Base-by-base conservation (phyloP, 2,329 filamentous ascomycete genomes). In the Clathrospora elynae region DNA sequence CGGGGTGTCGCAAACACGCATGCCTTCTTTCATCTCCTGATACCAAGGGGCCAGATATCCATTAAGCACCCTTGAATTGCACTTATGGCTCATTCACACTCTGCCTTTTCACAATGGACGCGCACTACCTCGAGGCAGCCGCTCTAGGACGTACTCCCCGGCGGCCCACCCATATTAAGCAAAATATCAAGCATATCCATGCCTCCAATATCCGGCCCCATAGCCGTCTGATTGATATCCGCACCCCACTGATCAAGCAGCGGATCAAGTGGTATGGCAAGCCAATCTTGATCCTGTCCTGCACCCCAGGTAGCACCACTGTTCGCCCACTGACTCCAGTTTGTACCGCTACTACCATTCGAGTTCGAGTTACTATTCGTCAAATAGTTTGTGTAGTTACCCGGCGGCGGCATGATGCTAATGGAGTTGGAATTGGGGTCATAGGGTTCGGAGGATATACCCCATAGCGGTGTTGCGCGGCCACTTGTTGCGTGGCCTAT, bases 181-280 rank as follows among this genome's bases (percentile, higher is more conserved):
- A 78, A 51, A 11, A 77, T 66, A 57, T 78, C 75, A 19, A 78
- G 57, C 72, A 78, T 73, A 54, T 78, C 75, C 53, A 74, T 68
- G 2, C 74, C 51, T 73, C 85, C 71, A 77, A 87, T 65, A 83
- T 90, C 81, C n/a, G 81, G 81, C 0, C 82, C 82, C 66, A 77
- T 78, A 29, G 75, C 73, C 19, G 75, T 78, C 57, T 75, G 71
- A 13, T 77, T 81, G 14, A 83, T 80, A 39, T 82, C 80, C 1
- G 79, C 75, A 9, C 78, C 79, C 57, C 78, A 78, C 50, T 78
- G 77, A 56, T 80, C 77, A 39, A 83, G 75, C 46, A 84, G 75
- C 29, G 80, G 79, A 61, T 84, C 80, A 3, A 85, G 71, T 1
- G 81, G 80, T n/a, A 84, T 61, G 0, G 81, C 78, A 35, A 84